Base-by-base conservation (phyloP, 176 grass and related monocot genomes). In the Echinochloa phyllopogon region DNA sequence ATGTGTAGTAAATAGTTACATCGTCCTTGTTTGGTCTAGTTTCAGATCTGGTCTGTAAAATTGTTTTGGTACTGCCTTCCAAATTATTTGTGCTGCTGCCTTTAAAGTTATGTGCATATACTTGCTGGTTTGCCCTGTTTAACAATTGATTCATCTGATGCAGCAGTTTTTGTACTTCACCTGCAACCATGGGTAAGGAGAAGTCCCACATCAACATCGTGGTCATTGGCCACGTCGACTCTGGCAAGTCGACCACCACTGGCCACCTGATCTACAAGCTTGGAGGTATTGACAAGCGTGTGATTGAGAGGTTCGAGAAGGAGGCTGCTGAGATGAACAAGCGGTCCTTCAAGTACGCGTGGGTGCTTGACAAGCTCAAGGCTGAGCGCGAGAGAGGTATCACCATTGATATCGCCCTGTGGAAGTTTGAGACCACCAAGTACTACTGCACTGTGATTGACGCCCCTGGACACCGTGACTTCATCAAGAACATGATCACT, bases 151-250 rank as follows among this genome's bases (percentile, higher is more conserved):
- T 62, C 21, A 12, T 59, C 36, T 60, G 0, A 8, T 25, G 12
- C 16, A 10, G 41, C 40, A 47, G 75, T 45, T 45, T 45, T 45
- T 44, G 44, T 44, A 21, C 6, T 9, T 43, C 14, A 42, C 3
- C 55, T 43, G 7, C 20, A 27, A 13, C 75, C 39, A 77, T 77
- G 75, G 75, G 75, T 58, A 76, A 76, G 74, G 52, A 76, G 74
- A 76, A 76, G 53, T 55, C 49, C 23, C 72, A 75, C 72, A 75
- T 75, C 49, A 75, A 75, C 72, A 75, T 75, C 20, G 49, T 75
- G 72, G 72, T 75, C 17, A 75, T 75, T 13, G 72, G 49, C 27
- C 72, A 74, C 0, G 51, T 69, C 39, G 66, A 69, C 66, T 66
- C 64, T 4, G 66, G 66, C 38, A 69, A 69, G 66, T 69, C 66